Percentiles rank a stretch among this genome's conserved stretches.
phyloP scores from a whole-genome alignment of 1,284 basidiomycete species.

The Peniophora sp. region DNA sequence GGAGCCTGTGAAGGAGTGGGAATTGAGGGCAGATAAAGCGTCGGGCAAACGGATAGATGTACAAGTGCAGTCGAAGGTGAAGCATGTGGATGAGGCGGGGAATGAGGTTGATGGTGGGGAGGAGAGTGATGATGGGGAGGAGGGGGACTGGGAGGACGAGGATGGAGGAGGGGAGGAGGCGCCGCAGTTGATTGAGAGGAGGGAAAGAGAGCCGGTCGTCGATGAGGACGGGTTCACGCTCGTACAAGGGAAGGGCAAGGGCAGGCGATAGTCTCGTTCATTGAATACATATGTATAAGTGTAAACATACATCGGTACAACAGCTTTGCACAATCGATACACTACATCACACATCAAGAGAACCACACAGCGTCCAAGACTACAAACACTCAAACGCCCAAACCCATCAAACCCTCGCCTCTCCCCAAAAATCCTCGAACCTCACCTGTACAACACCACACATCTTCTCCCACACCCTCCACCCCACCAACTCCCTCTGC shows the following conservation, averaged over 20 bases:
- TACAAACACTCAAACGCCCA: no score
- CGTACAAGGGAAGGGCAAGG: conserved; percentile 61
- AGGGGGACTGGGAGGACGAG: conserved; percentile 43
- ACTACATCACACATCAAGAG: no score
- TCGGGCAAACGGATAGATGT: conserved; percentile 50
- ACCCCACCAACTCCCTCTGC: no score
- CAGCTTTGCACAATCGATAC: no score
- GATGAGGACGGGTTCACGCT: conserved; percentile 86
- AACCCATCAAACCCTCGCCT: no score
- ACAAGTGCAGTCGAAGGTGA: conserved; percentile 24
- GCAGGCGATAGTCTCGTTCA: conserved; percentile 24
- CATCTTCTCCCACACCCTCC: no score
- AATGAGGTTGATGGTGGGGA: conserved; percentile 33
- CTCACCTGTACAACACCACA: no score
- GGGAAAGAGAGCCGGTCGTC: conserved; percentile 55
- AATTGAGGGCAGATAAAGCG: conserved; percentile 52
- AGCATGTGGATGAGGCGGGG: conserved; percentile 26
- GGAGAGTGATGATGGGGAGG: conserved; percentile 34
- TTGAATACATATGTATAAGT: no score
- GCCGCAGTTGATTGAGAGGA: conserved; percentile 42
- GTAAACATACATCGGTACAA: no score
- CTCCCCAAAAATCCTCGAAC: no score
- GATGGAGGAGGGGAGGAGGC: conserved; percentile 40
- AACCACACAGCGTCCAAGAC: no score
- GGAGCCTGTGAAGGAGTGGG: conserved; percentile 44